phyloP scores from a whole-genome alignment of 176 grass and related monocot species.

The Rhynchospora pubera region DNA sequence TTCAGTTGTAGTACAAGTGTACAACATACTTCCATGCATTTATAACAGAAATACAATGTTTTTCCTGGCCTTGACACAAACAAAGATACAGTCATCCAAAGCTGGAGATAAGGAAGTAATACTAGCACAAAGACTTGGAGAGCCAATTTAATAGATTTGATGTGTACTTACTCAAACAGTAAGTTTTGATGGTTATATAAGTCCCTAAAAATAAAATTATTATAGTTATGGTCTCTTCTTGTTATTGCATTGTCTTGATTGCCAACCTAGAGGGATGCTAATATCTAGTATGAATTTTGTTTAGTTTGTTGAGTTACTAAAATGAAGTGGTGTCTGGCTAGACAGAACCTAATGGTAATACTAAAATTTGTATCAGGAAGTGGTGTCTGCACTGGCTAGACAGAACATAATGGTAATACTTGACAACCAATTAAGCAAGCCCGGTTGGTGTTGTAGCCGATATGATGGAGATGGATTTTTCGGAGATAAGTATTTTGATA shows the following conservation, averaged over 20 bases:
- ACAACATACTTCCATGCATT: too few relatives aligned
- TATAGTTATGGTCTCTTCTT: not conserved
- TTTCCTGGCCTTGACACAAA: too few relatives aligned
- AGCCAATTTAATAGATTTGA: too few relatives aligned
- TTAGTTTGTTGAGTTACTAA: not conserved
- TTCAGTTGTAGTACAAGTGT: too few relatives aligned
- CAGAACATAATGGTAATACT: conserved; percentile 88
- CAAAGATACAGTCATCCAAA: too few relatives aligned
- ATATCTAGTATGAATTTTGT: not conserved
- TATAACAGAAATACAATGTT: too few relatives aligned
- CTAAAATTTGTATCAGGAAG: conserved; percentile 39
- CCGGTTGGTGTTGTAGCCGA: conserved; percentile 79
- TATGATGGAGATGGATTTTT: conserved; percentile 74
- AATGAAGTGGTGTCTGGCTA: conserved; percentile 62
- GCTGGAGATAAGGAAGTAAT: too few relatives aligned
- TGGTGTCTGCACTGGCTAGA: conserved; percentile 57
- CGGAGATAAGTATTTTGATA: conserved; percentile 82
- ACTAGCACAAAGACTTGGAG: too few relatives aligned
- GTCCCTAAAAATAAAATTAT: not conserved
- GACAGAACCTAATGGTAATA: conserved; percentile 70
- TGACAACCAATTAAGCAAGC: conserved; percentile 92
- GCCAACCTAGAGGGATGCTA: not conserved
- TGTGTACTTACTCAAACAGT: too few relatives aligned
- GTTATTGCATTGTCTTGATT: not conserved
- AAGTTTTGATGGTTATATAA: too few relatives aligned